Percentiles rank a stretch among this genome's conserved stretches.
These are phyloP conservation scores for Wallacemonas rigidus DNA, from an alignment of 208 protist genomes.

Conservation along the genomic window DNA sequence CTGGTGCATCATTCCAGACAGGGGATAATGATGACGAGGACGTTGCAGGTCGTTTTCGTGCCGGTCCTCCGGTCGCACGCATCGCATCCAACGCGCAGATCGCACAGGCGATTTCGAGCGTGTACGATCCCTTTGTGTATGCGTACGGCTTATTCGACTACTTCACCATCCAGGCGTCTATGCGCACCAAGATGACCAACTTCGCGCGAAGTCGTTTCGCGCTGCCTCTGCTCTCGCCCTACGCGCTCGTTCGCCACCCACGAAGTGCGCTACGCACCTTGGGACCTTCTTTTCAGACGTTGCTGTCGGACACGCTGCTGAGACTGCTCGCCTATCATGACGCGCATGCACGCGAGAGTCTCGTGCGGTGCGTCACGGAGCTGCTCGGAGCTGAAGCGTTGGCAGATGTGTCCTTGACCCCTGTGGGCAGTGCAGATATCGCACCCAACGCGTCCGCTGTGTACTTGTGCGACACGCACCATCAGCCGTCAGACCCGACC, in stretches of 20 bases:
- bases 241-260: constrained; percentile 20
- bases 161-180: constrained; percentile 25
- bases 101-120: constrained; percentile 21
- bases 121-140: constrained; percentile 39
- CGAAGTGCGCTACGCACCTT: constrained; percentile 6
- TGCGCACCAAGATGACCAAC: background rate
- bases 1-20: background rate
- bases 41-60: background rate
- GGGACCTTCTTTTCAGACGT: constrained; percentile 12
- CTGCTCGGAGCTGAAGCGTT: background rate
- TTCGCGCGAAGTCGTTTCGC: background rate
- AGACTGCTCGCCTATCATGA: constrained; percentile 36
- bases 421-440: no score
- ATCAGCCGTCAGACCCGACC: no score
- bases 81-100: constrained; percentile 33
- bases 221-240: constrained; percentile 30
- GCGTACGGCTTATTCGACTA: constrained; percentile 51
- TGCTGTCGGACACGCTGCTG: constrained; percentile 21
- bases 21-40: background rate
- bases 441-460: background rate
- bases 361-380: constrained; percentile 4
- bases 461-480: no score
- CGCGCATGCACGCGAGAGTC: constrained; percentile 2
- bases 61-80: background rate
- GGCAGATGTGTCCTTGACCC: background rate